Base-by-base conservation (phyloP, 176 grass and related monocot species). In the Alopecurus myosuroides region DNA sequence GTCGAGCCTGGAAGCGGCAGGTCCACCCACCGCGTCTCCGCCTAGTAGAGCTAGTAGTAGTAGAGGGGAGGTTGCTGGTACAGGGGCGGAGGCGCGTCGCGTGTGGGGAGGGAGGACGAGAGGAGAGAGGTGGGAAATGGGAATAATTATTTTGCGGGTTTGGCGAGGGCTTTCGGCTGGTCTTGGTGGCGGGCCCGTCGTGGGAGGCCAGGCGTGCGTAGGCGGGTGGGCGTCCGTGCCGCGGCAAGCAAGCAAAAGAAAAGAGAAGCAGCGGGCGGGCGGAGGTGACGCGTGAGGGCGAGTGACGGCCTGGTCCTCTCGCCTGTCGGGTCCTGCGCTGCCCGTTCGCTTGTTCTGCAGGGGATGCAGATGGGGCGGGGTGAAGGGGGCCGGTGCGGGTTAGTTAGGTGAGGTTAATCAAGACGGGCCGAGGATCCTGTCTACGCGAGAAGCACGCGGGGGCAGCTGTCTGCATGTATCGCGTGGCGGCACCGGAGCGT, bases 41-140 rank as follows among this genome's bases (percentile, higher is more conserved):
- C 44, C 17, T 18, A 11, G 44, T 46, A 46, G 44, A 14, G 22
- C 56, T n/a, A 1, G n/a, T n/a, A n/a, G n/a, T n/a, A n/a, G n/a
- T n/a, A n/a, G n/a, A n/a, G n/a, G n/a, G n/a, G n/a, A n/a, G n/a
- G n/a, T n/a, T n/a, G n/a, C 55, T 25, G 19, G 20, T 60, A 60
- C 23, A 60, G 56, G 55, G 11, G 49, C 49, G 56, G 15, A 58
- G 48, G 78, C 56, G 77, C 68, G 84, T 77, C 76, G 36, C 53
- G 76, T 37, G 34, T 44, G 25, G 25, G 85, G 1, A 40, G 3
- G 50, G 19, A 9, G 14, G 34, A 14, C 33, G 11, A 7, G 58
- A 11, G 48, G 13, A 2, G 46, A 19, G 28, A 15, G 15, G 62
- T 31, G 62, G 6, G 30, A 33, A 64, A 29, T 37, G 64, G 33